These are phyloP conservation scores for Boletus subcaerulescens DNA, from an alignment of 768 basidiomycete species.

Conservation along the genomic window DNA sequence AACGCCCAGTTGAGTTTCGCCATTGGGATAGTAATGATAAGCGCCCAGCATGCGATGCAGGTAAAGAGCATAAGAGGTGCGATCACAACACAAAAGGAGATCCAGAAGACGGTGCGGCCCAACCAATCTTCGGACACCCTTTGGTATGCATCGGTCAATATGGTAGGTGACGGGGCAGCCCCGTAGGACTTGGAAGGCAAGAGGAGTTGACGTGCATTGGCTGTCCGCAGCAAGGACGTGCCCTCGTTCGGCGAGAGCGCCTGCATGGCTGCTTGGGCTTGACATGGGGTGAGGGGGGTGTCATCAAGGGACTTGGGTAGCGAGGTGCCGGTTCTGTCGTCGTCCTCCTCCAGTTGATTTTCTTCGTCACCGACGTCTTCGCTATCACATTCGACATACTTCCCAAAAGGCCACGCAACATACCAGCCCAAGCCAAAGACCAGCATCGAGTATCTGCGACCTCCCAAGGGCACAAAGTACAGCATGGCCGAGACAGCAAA, in stretches of 20 bases:
- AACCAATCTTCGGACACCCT: conserved; percentile 45
- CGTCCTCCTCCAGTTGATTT: conserved; percentile 26
- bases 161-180: conserved; percentile 41
- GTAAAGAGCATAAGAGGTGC: conserved; percentile 87
- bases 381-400: conserved; percentile 88
- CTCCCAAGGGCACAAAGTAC: conserved; percentile 74
- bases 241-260: conserved; percentile 39
- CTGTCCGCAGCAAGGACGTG: conserved; percentile 42
- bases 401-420: conserved; percentile 96
- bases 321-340: conserved; percentile 24
- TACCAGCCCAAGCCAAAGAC: conserved; percentile 95
- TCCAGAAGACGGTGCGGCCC: conserved; percentile 81
- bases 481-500: conserved; percentile 65
- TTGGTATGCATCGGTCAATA: conserved; percentile 18
- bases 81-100: conserved; percentile 69
- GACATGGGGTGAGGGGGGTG: conserved; percentile 37
- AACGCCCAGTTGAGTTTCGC: conserved; percentile 97
- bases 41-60: conserved; percentile 91
- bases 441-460: conserved; percentile 78
- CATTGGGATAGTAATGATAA: conserved; percentile 96
- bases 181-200: conserved; percentile 67
- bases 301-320: conserved; percentile 44
- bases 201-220: conserved; percentile 32
- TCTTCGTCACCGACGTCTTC: conserved; percentile 42
- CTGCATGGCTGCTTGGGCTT: conserved; percentile 9